Evolutionary conservation across 495 filamentous ascomycete species (phyloP).

Genomic region (Sordaria brevicollis): DNA sequence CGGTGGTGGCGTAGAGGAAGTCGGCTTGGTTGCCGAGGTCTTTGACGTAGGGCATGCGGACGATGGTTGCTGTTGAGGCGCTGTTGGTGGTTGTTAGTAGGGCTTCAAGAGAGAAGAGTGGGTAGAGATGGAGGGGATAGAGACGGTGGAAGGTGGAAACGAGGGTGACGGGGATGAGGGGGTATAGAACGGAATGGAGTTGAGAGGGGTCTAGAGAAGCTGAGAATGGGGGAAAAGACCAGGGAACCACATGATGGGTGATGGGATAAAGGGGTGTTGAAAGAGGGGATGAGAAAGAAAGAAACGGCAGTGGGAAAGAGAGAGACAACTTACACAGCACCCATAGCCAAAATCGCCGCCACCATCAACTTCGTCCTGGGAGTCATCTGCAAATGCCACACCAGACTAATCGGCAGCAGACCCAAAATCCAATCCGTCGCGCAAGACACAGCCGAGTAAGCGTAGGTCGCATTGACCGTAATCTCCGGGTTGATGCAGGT

Average conservation of each 20-base stretch:
- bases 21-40: slow-evolving; percentile 12
- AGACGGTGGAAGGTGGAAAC: too few relatives aligned
- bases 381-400: slow-evolving; percentile 24
- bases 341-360: slow-evolving; percentile 11
- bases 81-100: slow-evolving; percentile 3
- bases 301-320: neutral
- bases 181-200: too few relatives aligned
- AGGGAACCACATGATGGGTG: too few relatives aligned
- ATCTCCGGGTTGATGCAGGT: slow-evolving; percentile 15
- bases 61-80: slow-evolving; percentile 18
- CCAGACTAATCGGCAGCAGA: slow-evolving; percentile 22
- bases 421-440: slow-evolving; percentile 24
- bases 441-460: slow-evolving; percentile 17
- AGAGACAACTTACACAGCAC: slow-evolving; percentile 15
- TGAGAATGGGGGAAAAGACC: too few relatives aligned
- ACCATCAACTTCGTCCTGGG: slow-evolving; percentile 11
- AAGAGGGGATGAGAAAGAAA: neutral
- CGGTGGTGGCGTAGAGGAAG: slow-evolving; percentile 19
- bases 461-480: slow-evolving; percentile 13
- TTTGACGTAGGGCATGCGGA: slow-evolving; percentile 18
- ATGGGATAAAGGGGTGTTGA: too few relatives aligned
- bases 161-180: too few relatives aligned
- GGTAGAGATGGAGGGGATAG: too few relatives aligned
- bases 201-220: too few relatives aligned
- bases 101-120: too few relatives aligned